Evolutionary conservation across 2,329 filamentous ascomycete genomes (phyloP).

Genomic region (Tympanopsis confertula): DNA sequence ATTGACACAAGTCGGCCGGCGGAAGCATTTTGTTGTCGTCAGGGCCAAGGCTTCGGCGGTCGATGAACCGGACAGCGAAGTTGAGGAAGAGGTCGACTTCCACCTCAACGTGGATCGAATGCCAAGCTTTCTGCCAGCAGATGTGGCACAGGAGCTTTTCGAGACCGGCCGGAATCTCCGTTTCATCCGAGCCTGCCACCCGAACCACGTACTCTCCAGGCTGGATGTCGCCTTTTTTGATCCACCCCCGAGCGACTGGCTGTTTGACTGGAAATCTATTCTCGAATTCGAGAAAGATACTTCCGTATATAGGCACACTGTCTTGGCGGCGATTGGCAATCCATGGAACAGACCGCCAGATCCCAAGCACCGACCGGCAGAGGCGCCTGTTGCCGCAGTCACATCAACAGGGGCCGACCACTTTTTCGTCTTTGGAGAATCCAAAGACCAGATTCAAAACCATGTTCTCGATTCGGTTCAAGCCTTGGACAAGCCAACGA

Average conservation of each 20-base stretch:
- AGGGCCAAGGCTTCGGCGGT: constrained; percentile 41
- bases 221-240: constrained; percentile 29
- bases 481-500: constrained; percentile 23
- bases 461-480: constrained; percentile 38
- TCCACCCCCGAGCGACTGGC: constrained; percentile 53
- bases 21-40: constrained; percentile 48
- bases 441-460: constrained; percentile 31
- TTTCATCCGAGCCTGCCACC: constrained; percentile 59
- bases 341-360: constrained; percentile 4
- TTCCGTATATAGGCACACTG: constrained; percentile 32
- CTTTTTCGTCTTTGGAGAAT: constrained; percentile 34
- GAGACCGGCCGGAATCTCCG: constrained; percentile 69
- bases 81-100: constrained; percentile 44
- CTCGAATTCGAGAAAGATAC: constrained; percentile 50
- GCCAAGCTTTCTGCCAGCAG: constrained; percentile 59
- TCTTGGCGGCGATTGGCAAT: constrained; percentile 19
- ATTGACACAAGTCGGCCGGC: constrained; percentile 30
- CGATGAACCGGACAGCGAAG: constrained; percentile 41
- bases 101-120: constrained; percentile 52
- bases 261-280: constrained; percentile 62
- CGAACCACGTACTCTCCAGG: constrained; percentile 55
- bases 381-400: background rate
- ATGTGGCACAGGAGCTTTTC: constrained; percentile 63
- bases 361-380: constrained; percentile 3
- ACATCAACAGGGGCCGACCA: constrained; percentile 2